These are phyloP conservation scores for Paramarasmius palmivorus DNA, from an alignment of 1,284 basidiomycete genomes.

Conservation along the genomic window DNA sequence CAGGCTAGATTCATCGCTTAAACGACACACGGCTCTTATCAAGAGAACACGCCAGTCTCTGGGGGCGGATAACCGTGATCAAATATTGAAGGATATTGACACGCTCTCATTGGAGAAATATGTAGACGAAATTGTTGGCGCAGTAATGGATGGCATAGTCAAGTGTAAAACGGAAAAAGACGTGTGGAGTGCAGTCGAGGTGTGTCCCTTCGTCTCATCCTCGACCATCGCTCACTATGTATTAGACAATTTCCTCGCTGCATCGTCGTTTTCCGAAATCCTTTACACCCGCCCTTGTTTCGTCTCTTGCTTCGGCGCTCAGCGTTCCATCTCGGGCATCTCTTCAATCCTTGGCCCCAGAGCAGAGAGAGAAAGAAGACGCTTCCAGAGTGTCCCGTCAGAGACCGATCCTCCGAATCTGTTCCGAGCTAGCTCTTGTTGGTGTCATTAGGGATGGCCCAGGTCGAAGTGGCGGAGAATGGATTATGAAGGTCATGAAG, in stretches of 20 bases:
- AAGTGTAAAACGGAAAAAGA: constrained; percentile 90
- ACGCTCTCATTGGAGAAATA: constrained; percentile 93
- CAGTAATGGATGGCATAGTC: constrained; percentile 81
- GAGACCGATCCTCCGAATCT: constrained; percentile 82
- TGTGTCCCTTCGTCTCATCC: constrained; percentile 28
- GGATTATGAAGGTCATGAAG: constrained; percentile 81
- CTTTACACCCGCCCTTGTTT: constrained; percentile 77
- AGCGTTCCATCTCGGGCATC: constrained; percentile 61
- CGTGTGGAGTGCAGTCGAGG: constrained; percentile 90
- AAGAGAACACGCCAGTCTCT: constrained; percentile 86
- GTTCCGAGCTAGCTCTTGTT: constrained; percentile 88
- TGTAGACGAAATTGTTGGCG: constrained; percentile 90
- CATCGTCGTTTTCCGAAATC: constrained; percentile 84
- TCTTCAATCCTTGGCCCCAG: constrained; percentile 62
- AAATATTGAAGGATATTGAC: constrained; percentile 90
- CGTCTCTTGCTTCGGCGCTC: constrained; percentile 67
- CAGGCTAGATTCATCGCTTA: constrained; percentile 89
- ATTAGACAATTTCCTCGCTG: constrained; percentile 83
- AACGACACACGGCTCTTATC: constrained; percentile 90
- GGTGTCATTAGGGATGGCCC: constrained; percentile 75
- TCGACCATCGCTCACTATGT: constrained; percentile 5
- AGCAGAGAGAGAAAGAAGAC: constrained; percentile 95
- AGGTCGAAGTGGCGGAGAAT: constrained; percentile 75
- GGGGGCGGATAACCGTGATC: constrained; percentile 77
- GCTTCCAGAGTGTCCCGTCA: constrained; percentile 78